Base-by-base conservation (phyloP, 495 filamentous ascomycete species). In the Mycothermus thermophilus region DNA sequence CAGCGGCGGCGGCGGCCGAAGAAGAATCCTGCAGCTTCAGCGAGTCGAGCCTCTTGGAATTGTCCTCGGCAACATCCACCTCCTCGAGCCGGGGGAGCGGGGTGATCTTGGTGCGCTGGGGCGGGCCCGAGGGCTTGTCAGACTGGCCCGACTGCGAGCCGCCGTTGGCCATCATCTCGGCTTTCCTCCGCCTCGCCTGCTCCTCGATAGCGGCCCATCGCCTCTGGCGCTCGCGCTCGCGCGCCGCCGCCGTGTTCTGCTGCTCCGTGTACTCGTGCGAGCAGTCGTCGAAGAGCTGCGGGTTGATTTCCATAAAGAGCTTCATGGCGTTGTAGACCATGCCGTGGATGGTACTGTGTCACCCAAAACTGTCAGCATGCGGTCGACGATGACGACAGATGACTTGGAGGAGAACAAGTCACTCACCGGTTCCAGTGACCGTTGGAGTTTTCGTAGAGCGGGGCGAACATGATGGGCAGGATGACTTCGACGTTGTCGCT, bases 291-390 rank as follows among this genome's bases (percentile, higher is more conserved):
- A 99, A 99, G 16, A 99, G 77, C 50, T 93, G 84, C 11, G 90
- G 90, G 48, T 99, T 96, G 48, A 99, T 95, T 58, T 99, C 90
- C 90, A 99, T 99, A 60, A 99, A 99, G 28, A 99, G 77, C 54
- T 99, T 99, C 90, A 99, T 99, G 30, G 90, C 90, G 51, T 96
- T 99, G 54, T 96, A 99, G 12, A 99, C 90, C 92, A 99, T 96
- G 50, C 92, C 90, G 49, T 99, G 92, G 44, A 99, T 99, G 8
- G 90, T 99, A 43, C 90, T 97, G 34, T 16, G 5, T 10, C 8
- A n/a, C n/a, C n/a, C n/a, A n/a, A n/a, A n/a, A n/a, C n/a, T n/a
- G n/a, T n/a, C n/a, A n/a, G n/a, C n/a, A n/a, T n/a, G 8, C 4
- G 3, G 35, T 47, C 19, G 46, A 32, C 15, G 4, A 17, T 10